Conservation (phyloP, 495 filamentous ascomycete genomes). For the Hypoxylon perforatum region DNA sequence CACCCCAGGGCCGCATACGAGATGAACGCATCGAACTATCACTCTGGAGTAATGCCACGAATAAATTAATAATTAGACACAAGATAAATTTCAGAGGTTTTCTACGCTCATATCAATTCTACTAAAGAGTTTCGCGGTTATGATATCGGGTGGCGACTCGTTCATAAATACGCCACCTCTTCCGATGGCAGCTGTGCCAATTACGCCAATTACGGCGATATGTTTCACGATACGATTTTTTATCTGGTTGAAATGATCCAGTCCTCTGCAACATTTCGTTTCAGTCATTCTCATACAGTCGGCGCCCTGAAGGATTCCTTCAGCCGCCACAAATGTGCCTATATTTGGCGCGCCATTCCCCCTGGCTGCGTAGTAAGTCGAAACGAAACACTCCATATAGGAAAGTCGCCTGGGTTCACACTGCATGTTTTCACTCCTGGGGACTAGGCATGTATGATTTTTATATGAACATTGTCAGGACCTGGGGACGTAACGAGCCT, state of each 20-base stretch:
- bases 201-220: constrained; percentile 1
- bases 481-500: not conserved
- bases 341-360: constrained; percentile 25
- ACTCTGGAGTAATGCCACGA: too few species aligned
- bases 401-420: not conserved
- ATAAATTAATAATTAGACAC: too few species aligned
- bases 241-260: not conserved
- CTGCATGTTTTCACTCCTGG: constrained; percentile 12
- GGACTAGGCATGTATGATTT: constrained; percentile 2
- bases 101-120: too few species aligned
- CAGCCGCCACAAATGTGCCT: constrained; percentile 9
- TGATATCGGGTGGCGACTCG: not conserved
- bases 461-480: constrained; percentile 1
- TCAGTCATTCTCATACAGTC: constrained; percentile 5
- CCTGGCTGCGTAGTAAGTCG: constrained; percentile 26
- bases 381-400: constrained; percentile 2
- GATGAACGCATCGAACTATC: not conserved
- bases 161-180: constrained; percentile 6
- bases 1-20: not conserved
- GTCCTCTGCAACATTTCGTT: constrained; percentile 1
- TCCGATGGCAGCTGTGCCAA: not conserved
- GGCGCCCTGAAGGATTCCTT: constrained; percentile 24
- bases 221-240: constrained; percentile 17
- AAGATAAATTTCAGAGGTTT: too few species aligned
- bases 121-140: too few species aligned